phyloP scores from a whole-genome alignment of 495 filamentous ascomycete species.

The Neurospora tetrasperma region DNA sequence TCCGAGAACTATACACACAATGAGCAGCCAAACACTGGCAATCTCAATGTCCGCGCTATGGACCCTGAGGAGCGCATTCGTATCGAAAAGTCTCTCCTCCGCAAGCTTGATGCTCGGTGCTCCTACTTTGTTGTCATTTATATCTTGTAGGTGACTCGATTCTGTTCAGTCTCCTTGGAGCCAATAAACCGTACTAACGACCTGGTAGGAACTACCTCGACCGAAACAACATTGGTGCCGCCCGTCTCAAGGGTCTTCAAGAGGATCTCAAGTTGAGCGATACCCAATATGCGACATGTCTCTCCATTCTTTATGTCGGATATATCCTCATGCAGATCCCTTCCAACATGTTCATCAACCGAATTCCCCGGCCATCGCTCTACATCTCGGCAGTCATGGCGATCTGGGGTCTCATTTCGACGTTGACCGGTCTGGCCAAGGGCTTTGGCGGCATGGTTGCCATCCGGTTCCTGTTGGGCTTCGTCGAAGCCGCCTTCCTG shows the following conservation, averaged over 20 bases:
- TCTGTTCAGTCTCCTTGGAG: not conserved
- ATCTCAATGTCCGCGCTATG: conserved; percentile 16
- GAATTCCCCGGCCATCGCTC: conserved; percentile 27
- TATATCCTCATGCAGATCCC: conserved; percentile 46
- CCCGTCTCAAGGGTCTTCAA: conserved; percentile 38
- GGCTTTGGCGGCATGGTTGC: conserved; percentile 52
- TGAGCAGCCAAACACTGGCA: not conserved
- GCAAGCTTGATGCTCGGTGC: conserved; percentile 35
- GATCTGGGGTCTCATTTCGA: conserved; percentile 61
- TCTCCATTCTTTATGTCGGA: conserved; percentile 37
- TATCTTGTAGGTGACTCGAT: conserved; percentile 36
- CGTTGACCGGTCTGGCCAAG: conserved; percentile 45
- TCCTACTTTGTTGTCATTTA: conserved; percentile 44
- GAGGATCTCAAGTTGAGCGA: conserved; percentile 28
- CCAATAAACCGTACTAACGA: not conserved
- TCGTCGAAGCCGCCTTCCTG: conserved; percentile 41
- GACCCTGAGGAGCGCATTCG: conserved; percentile 22
- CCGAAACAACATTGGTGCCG: conserved; percentile 44
- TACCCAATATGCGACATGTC: conserved; percentile 31
- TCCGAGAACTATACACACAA: not conserved
- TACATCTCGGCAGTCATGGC: conserved; percentile 48
- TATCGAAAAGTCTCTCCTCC: conserved; percentile 31
- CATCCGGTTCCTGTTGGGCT: conserved; percentile 59
- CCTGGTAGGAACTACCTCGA: conserved; percentile 54
- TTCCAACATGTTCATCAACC: conserved; percentile 31